Evolutionary conservation across 805 yeast genomes (phyloP), one percentile per base, ranked within the genome.

Genomic region (Lipomyces spencermartinsiae): DNA sequence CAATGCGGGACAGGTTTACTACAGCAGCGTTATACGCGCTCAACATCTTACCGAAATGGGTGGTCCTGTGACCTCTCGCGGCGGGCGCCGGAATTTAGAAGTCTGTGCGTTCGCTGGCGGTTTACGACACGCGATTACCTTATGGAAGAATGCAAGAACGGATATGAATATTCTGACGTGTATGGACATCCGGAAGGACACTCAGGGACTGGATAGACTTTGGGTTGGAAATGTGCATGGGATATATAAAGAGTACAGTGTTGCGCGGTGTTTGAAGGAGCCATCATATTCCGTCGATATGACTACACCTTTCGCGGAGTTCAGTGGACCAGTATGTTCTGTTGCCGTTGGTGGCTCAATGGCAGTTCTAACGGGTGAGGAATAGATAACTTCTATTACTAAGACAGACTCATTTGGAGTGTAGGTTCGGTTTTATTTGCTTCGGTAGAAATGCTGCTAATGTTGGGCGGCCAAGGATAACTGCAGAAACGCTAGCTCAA

Each of bases 251-350:
- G 31, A 53, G 16, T 25, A 25, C 56, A 53, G 34, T 10, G 34
- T 53, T 5, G 60, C 58, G 5, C 29, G 66, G 43, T 68, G 68
- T 33, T 35, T 68, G 58, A 49, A 37, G n/a, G 68, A 62, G 59
- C 59, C 68, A n/a, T 53, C 71, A 6, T 62, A 59, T 25, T 46
- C 58, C 14, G 19, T 65, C 29, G 71, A 68, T 35, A 68, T 68
- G 69, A 65, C 71, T 14, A 68, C 71, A 5, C 71, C 71, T 35
- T 68, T 68, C 65, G 71, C 71, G 2, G 71, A 68, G 59, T 68
- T 68, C 31, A 61, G 59, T 33, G 71, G 71, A 22, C 66, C 68
- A 16, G 71, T 68, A 54, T 12, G 29, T 39, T 14, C 22, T 29
- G n/a, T 19, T 25, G 25, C 43, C 22, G 31, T 14, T 49, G 6